Evolutionary conservation across 1,284 basidiomycete genomes (phyloP), one percentile per base, ranked within the genome.

Genomic region (Trichosporon sp.): DNA sequence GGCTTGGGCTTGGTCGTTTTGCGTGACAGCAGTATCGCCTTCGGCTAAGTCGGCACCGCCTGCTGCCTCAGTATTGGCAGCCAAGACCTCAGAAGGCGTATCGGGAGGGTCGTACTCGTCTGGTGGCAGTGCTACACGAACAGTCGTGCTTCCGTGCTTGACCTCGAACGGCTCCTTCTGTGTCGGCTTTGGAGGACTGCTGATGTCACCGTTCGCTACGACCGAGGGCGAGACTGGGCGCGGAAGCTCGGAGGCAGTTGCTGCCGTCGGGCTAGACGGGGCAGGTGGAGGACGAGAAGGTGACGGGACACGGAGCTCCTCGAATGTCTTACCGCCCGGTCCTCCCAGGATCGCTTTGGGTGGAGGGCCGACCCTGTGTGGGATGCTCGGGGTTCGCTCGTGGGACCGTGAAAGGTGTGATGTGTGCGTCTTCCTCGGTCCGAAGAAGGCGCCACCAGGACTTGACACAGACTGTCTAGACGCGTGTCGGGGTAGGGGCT

Each of bases 331-430:
- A 15, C 79, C 79, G 2, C 77, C 76, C 13, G 76, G 76, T 27
- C 79, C 79, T 27, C 79, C 79, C 9, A 81, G 73, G 64, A 76
- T 74, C 1, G 79, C 78, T 68, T 81, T 78, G 1, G 79, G 78
- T 3, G 79, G 79, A 29, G 75, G 75, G 18, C 76, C 76, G 3
- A 72, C 65, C 29, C 71, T 69, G 44, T 69, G 62, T 38, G 25
- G 56, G 56, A 63, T 53, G 11, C 63, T 65, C 3, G 34, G 63
- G 1, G 23, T 38, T 23, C 71, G 69, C 18, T 23, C 62, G 25
- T 70, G 68, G 8, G 67, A 23, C 23, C 31, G 60, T 32, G 65
- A 51, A 1, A 62, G 60, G 8, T 66, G 65, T 9, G 64, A 38
- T 31, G 66, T 11, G 42, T 56, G 58, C 6, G 58, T 42, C n/a